Conservation (phyloP, 2,329 filamentous ascomycete genomes). For the Cephalotrichum gorgonifer region DNA sequence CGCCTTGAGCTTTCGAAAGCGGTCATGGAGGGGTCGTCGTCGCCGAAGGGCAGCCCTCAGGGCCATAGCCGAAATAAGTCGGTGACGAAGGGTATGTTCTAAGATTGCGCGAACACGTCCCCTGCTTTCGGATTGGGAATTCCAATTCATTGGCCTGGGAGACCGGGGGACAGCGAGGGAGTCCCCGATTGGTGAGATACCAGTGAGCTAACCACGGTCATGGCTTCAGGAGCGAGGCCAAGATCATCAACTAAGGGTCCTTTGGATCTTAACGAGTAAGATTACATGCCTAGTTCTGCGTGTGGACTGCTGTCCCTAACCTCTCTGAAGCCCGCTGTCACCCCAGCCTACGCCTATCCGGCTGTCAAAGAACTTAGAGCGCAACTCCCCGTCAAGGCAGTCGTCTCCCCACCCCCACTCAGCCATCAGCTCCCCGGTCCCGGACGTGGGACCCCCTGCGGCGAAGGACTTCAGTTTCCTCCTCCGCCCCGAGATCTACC, state of each 20-base stretch:
- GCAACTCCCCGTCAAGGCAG: background rate
- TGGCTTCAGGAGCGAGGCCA: background rate
- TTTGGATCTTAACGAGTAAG: constrained; percentile 1
- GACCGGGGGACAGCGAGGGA: no score
- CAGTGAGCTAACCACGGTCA: background rate
- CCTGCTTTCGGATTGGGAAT: no score
- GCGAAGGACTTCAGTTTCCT: constrained; percentile 70
- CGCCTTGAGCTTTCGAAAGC: no score
- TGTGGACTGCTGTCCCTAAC: background rate
- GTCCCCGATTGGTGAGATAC: no score
- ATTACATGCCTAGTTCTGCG: no score
- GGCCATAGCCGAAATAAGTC: constrained; percentile 1
- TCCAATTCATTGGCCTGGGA: no score
- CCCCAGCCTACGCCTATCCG: background rate
- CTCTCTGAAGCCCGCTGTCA: background rate
- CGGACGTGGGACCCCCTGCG: background rate
- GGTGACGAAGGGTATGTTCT: background rate
- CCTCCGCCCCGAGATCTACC: constrained; percentile 71
- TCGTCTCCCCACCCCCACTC: constrained; percentile 1
- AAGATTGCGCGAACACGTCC: no score
- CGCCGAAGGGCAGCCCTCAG: no score
- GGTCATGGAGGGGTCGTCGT: no score
- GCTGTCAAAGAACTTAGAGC: background rate
- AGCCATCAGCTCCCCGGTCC: constrained; percentile 3
- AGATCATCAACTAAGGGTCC: background rate